Percentiles rank a stretch among this genome's conserved stretches.
These are phyloP conservation scores for Nitzschia putrida DNA, from an alignment of 108 stramenopile species.

Conservation along the genomic window DNA sequence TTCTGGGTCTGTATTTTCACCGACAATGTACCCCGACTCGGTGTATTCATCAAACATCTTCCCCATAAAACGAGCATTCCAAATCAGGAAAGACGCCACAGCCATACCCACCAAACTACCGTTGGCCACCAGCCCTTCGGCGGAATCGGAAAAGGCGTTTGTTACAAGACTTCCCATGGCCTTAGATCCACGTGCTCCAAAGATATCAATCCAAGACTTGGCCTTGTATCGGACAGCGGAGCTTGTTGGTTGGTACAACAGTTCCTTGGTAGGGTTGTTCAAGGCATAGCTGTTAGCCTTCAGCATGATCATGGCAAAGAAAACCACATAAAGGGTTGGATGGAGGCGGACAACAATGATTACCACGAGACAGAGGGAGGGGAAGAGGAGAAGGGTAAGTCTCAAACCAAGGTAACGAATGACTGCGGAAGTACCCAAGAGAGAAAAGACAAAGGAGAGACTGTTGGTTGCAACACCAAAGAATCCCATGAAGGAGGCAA, in stretches of 20 bases:
- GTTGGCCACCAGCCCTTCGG: constrained; percentile 78
- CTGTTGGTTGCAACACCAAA: constrained; percentile 97
- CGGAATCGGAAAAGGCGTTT: constrained; percentile 87
- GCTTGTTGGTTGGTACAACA: constrained; percentile 95
- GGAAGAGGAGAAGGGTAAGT: constrained; percentile 90
- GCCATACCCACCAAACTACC: constrained; percentile 89
- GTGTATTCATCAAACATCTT: constrained; percentile 89
- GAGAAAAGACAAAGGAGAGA: constrained; percentile 88
- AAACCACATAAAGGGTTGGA: constrained; percentile 90
- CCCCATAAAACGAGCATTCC: constrained; percentile 94
- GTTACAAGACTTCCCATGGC: constrained; percentile 94
- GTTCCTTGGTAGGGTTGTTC: constrained; percentile 98
- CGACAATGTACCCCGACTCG: constrained; percentile 90
- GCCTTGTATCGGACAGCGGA: constrained; percentile 94
- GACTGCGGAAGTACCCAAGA: constrained; percentile 93
- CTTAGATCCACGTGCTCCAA: constrained; percentile 94
- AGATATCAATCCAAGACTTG: constrained; percentile 98
- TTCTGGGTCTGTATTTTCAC: constrained; percentile 61
- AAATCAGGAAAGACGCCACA: constrained; percentile 90
- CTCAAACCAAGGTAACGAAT: constrained; percentile 93
- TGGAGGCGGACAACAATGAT: constrained; percentile 83
- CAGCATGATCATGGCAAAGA: constrained; percentile 94
- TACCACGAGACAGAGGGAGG: constrained; percentile 79
- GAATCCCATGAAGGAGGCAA: constrained; percentile 93
- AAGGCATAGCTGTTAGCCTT: constrained; percentile 94